phyloP scores from a whole-genome alignment of 306 rosid genomes.

The Hippophae rhamnoides region DNA sequence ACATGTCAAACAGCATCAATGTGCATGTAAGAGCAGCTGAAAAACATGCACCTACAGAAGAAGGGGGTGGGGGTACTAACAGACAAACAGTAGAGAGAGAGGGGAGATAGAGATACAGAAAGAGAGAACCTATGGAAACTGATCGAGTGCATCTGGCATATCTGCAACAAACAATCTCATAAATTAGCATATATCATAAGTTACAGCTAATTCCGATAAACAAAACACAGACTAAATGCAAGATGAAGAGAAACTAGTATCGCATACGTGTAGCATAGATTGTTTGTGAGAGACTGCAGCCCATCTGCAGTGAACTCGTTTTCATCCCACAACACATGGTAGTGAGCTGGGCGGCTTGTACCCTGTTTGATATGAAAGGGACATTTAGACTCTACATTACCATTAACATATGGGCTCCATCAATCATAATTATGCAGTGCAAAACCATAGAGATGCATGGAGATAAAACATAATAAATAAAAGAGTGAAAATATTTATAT shows the following conservation, averaged over 20 bases:
- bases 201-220: not conserved
- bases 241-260: not conserved
- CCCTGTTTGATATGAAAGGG: conserved; percentile 45
- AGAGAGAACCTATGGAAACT: conserved; percentile 76
- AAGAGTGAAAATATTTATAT: not conserved
- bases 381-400: not conserved
- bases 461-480: not conserved
- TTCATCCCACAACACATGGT: conserved; percentile 94
- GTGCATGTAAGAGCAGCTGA: no score
- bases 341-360: conserved; percentile 95
- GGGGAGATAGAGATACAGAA: no score
- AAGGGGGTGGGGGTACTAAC: not conserved
- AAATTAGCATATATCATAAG: no score
- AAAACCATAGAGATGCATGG: not conserved
- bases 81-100: not conserved
- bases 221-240: not conserved
- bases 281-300: conserved; percentile 68
- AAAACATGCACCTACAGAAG: no score
- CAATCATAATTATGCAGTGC: no score
- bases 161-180: conserved; percentile 23
- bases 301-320: conserved; percentile 89
- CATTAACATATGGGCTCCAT: not conserved
- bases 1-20: not conserved
- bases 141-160: conserved; percentile 94
- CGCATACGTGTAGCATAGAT: conserved; percentile 92